These are phyloP conservation scores for Cryptomeria japonica DNA, from an alignment of 75 land plant species.

Conservation along the genomic window DNA sequence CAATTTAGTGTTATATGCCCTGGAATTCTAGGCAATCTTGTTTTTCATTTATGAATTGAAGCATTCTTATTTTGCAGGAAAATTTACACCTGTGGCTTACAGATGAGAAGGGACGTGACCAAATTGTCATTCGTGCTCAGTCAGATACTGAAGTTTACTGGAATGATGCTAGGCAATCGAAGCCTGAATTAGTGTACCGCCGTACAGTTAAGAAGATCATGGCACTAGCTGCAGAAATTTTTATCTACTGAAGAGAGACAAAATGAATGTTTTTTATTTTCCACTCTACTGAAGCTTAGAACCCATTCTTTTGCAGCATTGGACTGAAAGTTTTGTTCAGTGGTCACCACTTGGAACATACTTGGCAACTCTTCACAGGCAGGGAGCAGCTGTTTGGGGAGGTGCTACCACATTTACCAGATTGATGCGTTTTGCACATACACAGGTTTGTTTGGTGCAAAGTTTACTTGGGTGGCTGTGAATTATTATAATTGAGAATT, in stretches of 20 bases:
- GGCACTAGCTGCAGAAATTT: not conserved
- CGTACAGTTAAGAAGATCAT: slow-evolving; percentile 57
- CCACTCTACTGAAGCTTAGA: not conserved
- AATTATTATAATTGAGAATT: not conserved
- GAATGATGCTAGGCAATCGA: slow-evolving; percentile 81
- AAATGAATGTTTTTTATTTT: not conserved
- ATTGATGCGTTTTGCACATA: slow-evolving; percentile 84
- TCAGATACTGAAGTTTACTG: slow-evolving; percentile 88
- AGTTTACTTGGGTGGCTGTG: not conserved
- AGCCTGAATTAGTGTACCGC: slow-evolving; percentile 81
- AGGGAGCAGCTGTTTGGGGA: slow-evolving; percentile 96
- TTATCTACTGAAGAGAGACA: not conserved
- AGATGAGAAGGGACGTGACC: slow-evolving; percentile 92
- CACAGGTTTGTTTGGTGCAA: slow-evolving; percentile 48
- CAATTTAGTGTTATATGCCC: not conserved
- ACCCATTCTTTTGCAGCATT: slow-evolving; percentile 51
- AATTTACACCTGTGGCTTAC: slow-evolving; percentile 85
- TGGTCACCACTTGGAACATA: slow-evolving; percentile 97
- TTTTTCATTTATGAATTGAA: not conserved
- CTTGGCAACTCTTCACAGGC: slow-evolving; percentile 90
- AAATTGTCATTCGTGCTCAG: slow-evolving; percentile 88
- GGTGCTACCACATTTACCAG: slow-evolving; percentile 76
- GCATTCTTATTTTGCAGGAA: slow-evolving; percentile 47
- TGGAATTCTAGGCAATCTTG: not conserved
- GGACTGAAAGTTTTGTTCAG: slow-evolving; percentile 96